These are phyloP conservation scores for Carpinus fangiana DNA, from an alignment of 306 rosid species.

Conservation along the genomic window DNA sequence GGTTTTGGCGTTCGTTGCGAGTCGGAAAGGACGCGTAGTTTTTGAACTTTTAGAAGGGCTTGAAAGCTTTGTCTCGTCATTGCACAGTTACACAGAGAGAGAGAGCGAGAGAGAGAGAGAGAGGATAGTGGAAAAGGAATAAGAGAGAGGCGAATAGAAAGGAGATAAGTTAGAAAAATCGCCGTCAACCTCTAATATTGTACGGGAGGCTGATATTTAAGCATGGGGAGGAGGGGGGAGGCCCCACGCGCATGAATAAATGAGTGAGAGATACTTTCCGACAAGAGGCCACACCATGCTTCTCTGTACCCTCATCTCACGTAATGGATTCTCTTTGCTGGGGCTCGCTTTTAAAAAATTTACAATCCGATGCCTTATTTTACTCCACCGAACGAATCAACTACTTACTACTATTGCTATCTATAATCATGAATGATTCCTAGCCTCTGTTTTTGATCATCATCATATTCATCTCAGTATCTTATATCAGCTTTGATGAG, in stretches of 20 bases:
- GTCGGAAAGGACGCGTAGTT: conserved; percentile 66
- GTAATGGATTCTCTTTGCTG: neutral
- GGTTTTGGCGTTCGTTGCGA: conserved; percentile 55
- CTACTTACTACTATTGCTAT: too few species aligned
- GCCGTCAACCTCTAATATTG: conserved; percentile 46
- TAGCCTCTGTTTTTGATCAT: neutral
- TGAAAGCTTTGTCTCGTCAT: conserved; percentile 61
- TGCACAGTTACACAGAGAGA: conserved; percentile 38
- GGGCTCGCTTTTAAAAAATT: too few species aligned
- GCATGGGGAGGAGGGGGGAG: conserved; percentile 28
- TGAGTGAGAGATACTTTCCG: conserved; percentile 27
- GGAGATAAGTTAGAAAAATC: conserved; percentile 65
- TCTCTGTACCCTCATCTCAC: conserved; percentile 5
- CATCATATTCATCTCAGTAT: too few species aligned
- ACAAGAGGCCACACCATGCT: conserved; percentile 24
- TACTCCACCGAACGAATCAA: neutral
- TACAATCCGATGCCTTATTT: neutral
- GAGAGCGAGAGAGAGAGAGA: conserved; percentile 7
- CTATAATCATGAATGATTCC: neutral
- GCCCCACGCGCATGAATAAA: conserved; percentile 54
- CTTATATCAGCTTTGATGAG: too few species aligned
- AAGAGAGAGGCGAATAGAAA: conserved; percentile 11
- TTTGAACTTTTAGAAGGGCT: conserved; percentile 52
- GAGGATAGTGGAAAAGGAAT: neutral
- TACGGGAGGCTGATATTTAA: conserved; percentile 54